Evolutionary conservation across 176 grass and related monocot species (phyloP), one percentile per base, ranked within the genome.

Genomic region (Musa acuminata): DNA sequence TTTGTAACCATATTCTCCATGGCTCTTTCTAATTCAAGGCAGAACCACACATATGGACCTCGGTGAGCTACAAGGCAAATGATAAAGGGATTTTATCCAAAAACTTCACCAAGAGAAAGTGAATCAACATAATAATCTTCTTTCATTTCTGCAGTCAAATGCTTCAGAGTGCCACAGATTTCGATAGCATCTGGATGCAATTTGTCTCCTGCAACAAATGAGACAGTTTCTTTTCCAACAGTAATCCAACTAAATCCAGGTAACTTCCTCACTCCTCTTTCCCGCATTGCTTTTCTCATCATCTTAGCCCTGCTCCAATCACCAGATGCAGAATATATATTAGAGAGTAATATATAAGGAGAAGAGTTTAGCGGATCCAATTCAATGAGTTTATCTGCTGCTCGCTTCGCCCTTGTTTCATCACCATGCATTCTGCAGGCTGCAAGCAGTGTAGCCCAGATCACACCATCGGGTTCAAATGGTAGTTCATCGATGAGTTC

Each of bases 241-340:
- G 81, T 92, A 50, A 92, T 82, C 86, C 86, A 88, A 82, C 86
- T 92, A 58, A 76, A 82, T 58, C 90, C 89, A 4, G 90, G 90
- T 53, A 62, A 84, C 83, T 92, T 89, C 69, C 50, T 53, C 74
- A 84, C 84, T 82, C 86, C 73, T 80, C 82, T 92, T 78, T 87
- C 82, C 73, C 73, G 70, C 90, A 92, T 92, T 72, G 51, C 66
- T 84, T 84, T 87, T 67, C 82, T 86, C 53, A 80, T 77, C 51
- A 72, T 72, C 53, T 82, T 92, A 78, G 86, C 79, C 43, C 83
- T 82, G 78, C 52, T 49, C 90, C 90, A 89, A 55, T 92, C 86
- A 75, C 90, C 90, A 84, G 86, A 55, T 62, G 84, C 81, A 82
- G 86, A 82, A 89, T 92, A 85, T 17, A 92, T 75, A 75, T 63